A percentile compares a stretch with the other conserved stretches of the same genome.
phyloP scores from a whole-genome alignment of 176 grass and related monocot species.

The Dendrocalamus sinicus region DNA sequence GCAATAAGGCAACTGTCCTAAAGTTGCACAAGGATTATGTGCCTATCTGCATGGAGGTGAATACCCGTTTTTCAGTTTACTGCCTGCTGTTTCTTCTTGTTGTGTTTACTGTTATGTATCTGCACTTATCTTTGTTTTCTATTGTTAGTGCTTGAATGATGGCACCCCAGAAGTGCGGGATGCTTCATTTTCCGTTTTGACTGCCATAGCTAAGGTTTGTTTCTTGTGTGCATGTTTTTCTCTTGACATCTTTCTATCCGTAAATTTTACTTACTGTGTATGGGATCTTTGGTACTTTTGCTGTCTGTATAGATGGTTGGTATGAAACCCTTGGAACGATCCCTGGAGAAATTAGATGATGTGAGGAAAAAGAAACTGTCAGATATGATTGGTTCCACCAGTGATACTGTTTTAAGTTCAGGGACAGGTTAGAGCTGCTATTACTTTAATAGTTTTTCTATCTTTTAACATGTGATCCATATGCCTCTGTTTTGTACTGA shows the following conservation, averaged over 20 bases:
- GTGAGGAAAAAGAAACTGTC: constrained; percentile 98
- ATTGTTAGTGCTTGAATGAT: constrained; percentile 89
- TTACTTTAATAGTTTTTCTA: constrained; percentile 13
- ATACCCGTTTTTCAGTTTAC: background rate
- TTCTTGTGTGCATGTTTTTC: background rate
- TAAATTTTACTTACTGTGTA: constrained; percentile 9
- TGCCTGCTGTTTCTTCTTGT: background rate
- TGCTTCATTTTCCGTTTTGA: constrained; percentile 83
- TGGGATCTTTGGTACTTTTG: constrained; percentile 28
- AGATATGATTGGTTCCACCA: constrained; percentile 87
- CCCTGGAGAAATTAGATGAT: constrained; percentile 95
- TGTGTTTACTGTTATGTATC: constrained; percentile 10
- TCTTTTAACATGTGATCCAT: constrained; percentile 2
- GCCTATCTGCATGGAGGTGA: constrained; percentile 98
- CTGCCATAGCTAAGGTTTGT: constrained; percentile 90
- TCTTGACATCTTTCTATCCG: constrained; percentile 5
- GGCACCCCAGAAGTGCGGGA: constrained; percentile 94
- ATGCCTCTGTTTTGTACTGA: constrained; percentile 17
- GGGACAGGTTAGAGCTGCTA: constrained; percentile 59
- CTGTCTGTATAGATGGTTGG: constrained; percentile 85
- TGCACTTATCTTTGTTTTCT: constrained; percentile 12
- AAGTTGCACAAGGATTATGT: constrained; percentile 99
- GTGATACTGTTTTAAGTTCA: constrained; percentile 55
- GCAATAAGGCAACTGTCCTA: constrained; percentile 83
- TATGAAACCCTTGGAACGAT: constrained; percentile 95